A percentile compares a stretch with the other conserved stretches of the same genome.
These are phyloP conservation scores for Smittium culicis DNA, from an alignment of 371 early-diverging fungal species.

Conservation along the genomic window DNA sequence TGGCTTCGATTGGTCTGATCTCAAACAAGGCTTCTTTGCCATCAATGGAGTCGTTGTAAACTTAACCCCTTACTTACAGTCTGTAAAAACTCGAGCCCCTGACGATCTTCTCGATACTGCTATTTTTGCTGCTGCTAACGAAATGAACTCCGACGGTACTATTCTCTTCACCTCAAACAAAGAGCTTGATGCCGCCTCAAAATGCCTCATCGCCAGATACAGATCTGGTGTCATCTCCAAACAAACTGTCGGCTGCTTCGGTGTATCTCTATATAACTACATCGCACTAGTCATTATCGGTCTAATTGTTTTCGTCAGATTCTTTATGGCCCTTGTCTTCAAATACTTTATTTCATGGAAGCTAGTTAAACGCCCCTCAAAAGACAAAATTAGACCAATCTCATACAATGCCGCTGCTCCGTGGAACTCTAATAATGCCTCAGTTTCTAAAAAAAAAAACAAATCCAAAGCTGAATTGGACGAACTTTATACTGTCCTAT, in stretches of 20 bases:
- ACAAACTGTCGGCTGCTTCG: constrained; percentile 73
- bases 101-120: constrained; percentile 45
- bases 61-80: constrained; percentile 44
- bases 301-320: constrained; percentile 53
- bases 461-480: constrained; percentile 25
- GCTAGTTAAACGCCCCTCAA: constrained; percentile 35
- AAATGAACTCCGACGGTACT: constrained; percentile 48
- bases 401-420: constrained; percentile 30
- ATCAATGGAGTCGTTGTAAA: constrained; percentile 64
- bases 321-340: constrained; percentile 72
- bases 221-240: constrained; percentile 63
- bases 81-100: constrained; percentile 20
- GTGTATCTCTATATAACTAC: constrained; percentile 55
- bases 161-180: constrained; percentile 41
- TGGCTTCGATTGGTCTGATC: constrained; percentile 58
- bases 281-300: constrained; percentile 49
- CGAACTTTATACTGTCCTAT: constrained; percentile 48
- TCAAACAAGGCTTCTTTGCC: constrained; percentile 42
- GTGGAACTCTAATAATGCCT: constrained; percentile 27
- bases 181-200: constrained; percentile 34
- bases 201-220: constrained; percentile 49
- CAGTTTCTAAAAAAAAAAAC: constrained; percentile 17
- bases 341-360: constrained; percentile 64
- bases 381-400: constrained; percentile 27
- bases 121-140: constrained; percentile 38